Evolutionary conservation across 805 yeast genomes (phyloP).

Genomic region (Metschnikowia orientalis): DNA sequence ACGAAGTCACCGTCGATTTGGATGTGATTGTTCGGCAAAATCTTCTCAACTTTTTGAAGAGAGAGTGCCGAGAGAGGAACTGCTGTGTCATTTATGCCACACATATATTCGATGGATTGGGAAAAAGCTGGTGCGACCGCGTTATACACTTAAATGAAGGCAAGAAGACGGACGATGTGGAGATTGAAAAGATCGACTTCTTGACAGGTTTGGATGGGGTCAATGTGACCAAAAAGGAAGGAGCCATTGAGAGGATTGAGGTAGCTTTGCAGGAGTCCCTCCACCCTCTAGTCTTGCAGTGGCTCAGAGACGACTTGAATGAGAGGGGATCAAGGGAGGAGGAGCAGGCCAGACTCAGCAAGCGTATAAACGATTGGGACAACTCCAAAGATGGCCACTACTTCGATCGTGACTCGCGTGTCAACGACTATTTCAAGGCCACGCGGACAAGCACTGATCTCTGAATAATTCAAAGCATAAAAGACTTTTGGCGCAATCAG

Average conservation of each 20-base stretch:
- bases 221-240: constrained; percentile 14
- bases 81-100: constrained; percentile 90
- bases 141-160: constrained; percentile 78
- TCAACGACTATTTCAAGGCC: constrained; percentile 47
- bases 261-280: constrained; percentile 48
- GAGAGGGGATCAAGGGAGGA: constrained; percentile 54
- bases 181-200: constrained; percentile 27
- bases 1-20: constrained; percentile 94
- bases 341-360: constrained; percentile 30
- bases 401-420: constrained; percentile 41
- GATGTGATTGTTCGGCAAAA: constrained; percentile 87
- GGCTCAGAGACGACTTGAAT: constrained; percentile 55
- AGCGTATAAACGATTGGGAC: constrained; percentile 56
- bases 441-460: constrained; percentile 37
- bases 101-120: constrained; percentile 93
- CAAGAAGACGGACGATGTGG: constrained; percentile 35
- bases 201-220: constrained; percentile 30
- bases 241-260: constrained; percentile 26
- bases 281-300: constrained; percentile 68
- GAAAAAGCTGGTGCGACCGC: constrained; percentile 77
- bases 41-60: constrained; percentile 61
- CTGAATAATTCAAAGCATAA: too few relatives aligned
- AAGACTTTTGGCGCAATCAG: background rate
- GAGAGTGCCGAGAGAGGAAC: constrained; percentile 66
- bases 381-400: constrained; percentile 33